Evolutionary conservation across 2,329 filamentous ascomycete species (phyloP).

Genomic region (Aureobasidium sp.): DNA sequence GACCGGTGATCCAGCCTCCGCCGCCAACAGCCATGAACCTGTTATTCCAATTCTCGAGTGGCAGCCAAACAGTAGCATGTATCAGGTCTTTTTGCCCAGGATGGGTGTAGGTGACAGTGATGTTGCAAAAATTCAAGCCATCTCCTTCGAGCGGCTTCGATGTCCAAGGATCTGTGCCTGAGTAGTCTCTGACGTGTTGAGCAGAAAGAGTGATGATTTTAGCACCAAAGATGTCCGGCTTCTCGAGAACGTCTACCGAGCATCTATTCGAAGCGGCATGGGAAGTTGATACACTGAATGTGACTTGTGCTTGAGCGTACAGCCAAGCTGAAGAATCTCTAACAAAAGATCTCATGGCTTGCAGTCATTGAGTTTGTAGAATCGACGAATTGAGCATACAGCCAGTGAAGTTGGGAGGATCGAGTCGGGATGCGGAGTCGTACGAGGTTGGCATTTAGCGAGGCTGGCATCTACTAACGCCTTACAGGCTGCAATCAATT

Average conservation of each 20-base stretch:
- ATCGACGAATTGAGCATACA: neutral
- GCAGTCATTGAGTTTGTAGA: neutral
- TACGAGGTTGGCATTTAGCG: neutral
- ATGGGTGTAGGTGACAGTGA: constrained; percentile 35
- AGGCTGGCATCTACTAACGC: neutral
- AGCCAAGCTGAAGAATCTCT: neutral
- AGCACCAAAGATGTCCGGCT: constrained; percentile 1
- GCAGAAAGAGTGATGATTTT: neutral
- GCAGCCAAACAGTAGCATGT: constrained; percentile 29
- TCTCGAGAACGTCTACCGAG: neutral
- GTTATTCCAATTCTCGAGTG: constrained; percentile 28
- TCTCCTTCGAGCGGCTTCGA: neutral
- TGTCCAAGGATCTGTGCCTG: neutral
- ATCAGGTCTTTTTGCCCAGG: constrained; percentile 30
- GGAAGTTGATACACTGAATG: neutral
- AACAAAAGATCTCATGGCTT: neutral
- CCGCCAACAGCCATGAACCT: constrained; percentile 36
- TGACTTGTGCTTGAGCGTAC: neutral
- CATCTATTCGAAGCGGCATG: neutral
- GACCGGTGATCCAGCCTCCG: constrained; percentile 29
- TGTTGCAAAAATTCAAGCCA: constrained; percentile 29
- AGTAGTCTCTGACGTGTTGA: neutral
- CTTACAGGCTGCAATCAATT: neutral
- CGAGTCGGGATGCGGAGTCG: neutral
- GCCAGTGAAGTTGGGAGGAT: neutral